A percentile compares a stretch with the other conserved stretches of the same genome.
phyloP scores from a whole-genome alignment of 495 filamentous ascomycete genomes.

The Letharia lupina region DNA sequence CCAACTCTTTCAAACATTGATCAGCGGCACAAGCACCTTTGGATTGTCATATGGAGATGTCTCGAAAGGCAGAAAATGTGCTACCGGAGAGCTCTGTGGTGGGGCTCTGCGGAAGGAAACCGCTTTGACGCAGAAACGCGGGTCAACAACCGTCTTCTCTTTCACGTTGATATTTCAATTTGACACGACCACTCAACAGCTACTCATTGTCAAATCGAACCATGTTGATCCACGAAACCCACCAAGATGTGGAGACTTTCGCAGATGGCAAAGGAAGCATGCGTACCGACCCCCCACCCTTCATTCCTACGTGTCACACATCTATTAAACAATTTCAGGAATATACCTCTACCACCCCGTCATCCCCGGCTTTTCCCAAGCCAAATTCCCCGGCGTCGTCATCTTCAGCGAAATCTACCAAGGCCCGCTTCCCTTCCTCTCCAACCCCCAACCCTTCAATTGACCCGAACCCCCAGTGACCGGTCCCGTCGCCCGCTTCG shows the following conservation, averaged over 20 bases:
- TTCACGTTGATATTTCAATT: neutral
- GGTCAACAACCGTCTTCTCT: neutral
- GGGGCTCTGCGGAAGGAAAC: conserved; percentile 2
- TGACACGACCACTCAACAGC: neutral
- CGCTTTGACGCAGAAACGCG: neutral
- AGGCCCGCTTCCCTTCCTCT: conserved; percentile 42
- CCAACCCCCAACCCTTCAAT: neutral
- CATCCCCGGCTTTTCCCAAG: conserved; percentile 76
- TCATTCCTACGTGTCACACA: neutral
- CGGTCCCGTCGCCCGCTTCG: conserved; percentile 84
- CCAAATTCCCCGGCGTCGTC: conserved; percentile 83
- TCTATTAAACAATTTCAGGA: conserved; percentile 39
- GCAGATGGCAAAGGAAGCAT: conserved; percentile 53
- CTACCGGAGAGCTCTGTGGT: neutral
- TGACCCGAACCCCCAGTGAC: conserved; percentile 53
- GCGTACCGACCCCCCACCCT: conserved; percentile 37
- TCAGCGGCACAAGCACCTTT: neutral
- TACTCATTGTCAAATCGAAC: conserved; percentile 19
- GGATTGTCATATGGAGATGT: neutral
- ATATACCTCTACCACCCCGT: conserved; percentile 85
- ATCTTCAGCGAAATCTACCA: conserved; percentile 96
- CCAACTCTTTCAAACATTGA: neutral
- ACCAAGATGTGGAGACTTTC: conserved; percentile 58
- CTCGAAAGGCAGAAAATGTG: neutral
- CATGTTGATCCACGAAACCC: conserved; percentile 62